Percentiles rank a stretch among this genome's conserved stretches.
Conservation (phyloP, 2,329 filamentous ascomycete genomes). For the Hypoxylon sp. region DNA sequence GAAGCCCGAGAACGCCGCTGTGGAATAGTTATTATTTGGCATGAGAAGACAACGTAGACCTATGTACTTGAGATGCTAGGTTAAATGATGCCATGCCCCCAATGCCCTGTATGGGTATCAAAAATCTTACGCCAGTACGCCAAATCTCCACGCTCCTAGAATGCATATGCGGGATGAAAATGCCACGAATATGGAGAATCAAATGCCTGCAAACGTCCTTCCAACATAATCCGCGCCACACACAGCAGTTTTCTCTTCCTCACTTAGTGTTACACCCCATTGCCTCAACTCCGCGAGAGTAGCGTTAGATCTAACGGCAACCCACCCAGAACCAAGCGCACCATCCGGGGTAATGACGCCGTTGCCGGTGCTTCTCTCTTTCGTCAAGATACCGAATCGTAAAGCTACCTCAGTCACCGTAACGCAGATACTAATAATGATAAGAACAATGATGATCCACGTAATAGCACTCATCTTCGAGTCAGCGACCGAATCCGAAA, state of each 20-base stretch:
- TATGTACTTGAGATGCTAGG: constrained; percentile 4
- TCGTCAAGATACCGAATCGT: constrained; percentile 81
- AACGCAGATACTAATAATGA: constrained; percentile 90
- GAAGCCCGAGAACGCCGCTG: not conserved
- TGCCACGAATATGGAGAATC: constrained; percentile 22
- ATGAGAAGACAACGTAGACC: constrained; percentile 5
- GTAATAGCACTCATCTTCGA: constrained; percentile 97
- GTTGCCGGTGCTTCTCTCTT: constrained; percentile 56
- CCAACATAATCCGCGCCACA: constrained; percentile 52
- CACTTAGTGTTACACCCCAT: constrained; percentile 52
- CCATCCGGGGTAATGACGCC: constrained; percentile 25
- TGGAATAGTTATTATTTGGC: constrained; percentile 20
- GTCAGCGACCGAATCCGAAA: constrained; percentile 92
- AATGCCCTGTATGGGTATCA: constrained; percentile 38
- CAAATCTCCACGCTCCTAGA: constrained; percentile 19
- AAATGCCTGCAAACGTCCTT: constrained; percentile 51
- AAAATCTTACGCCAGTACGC: constrained; percentile 28
- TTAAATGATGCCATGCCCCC: constrained; percentile 7
- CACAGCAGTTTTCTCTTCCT: constrained; percentile 51
- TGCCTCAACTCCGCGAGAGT: constrained; percentile 52
- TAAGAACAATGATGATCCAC: constrained; percentile 97
- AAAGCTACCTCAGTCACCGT: constrained; percentile 91
- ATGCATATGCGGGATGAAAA: constrained; percentile 25
- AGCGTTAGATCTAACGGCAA: constrained; percentile 49
- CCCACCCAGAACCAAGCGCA: constrained; percentile 42